These are phyloP conservation scores for Pseudogymnoascus sp. DNA, from an alignment of 2,329 filamentous ascomycete species.

Conservation along the genomic window DNA sequence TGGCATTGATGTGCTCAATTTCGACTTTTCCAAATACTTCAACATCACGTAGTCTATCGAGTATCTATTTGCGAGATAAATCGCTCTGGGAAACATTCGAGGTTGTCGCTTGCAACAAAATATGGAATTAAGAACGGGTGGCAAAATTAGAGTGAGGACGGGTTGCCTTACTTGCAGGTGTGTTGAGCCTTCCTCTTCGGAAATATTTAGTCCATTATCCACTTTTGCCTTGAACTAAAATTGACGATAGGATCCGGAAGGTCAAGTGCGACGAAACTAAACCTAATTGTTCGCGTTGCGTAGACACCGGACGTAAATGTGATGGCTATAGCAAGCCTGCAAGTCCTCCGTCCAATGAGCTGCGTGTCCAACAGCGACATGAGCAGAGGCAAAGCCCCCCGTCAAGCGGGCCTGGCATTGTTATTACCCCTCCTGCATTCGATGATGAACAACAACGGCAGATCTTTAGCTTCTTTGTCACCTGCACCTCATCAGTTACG, in stretches of 20 bases:
- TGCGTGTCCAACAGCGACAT: not conserved
- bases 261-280: slow-evolving; percentile 30
- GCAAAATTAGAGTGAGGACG: not conserved
- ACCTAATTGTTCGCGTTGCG: slow-evolving; percentile 25
- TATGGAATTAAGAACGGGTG: not conserved
- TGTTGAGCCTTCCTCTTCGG: not conserved
- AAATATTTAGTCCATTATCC: not conserved
- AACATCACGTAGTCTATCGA: not conserved
- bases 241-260: slow-evolving; percentile 22
- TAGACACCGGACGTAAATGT: slow-evolving; percentile 25
- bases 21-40: not conserved
- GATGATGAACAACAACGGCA: slow-evolving; percentile 7
- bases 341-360: not conserved
- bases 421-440: not conserved
- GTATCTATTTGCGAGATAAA: not conserved
- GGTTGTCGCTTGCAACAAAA: not conserved
- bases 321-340: slow-evolving; percentile 22
- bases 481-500: slow-evolving; percentile 8
- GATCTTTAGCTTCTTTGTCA: slow-evolving; percentile 16
- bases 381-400: not conserved
- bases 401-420: slow-evolving; percentile 3
- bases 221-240: slow-evolving; percentile 8
- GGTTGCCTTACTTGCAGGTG: slow-evolving; percentile 13
- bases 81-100: not conserved
- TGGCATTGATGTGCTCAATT: not conserved